A percentile compares a stretch with the other conserved stretches of the same genome.
Conservation (phyloP, 2,329 filamentous ascomycete species). For the Rhynchosporium graminicola region DNA sequence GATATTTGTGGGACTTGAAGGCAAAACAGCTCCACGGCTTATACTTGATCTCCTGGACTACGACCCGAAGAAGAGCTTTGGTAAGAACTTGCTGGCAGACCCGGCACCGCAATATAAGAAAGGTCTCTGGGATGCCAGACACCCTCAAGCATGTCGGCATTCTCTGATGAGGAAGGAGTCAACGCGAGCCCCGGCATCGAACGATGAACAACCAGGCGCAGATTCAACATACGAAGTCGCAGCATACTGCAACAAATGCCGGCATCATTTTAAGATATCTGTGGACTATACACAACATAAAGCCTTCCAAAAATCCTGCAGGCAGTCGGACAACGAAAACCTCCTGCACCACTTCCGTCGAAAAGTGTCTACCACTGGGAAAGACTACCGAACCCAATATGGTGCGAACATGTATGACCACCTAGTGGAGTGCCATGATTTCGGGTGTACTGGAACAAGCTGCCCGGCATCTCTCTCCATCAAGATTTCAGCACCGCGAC, state of each 20-base stretch:
- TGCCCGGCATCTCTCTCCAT: slow-evolving; percentile 58
- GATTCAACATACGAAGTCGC: slow-evolving; percentile 56
- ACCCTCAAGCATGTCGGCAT: slow-evolving; percentile 52
- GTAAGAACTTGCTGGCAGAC: slow-evolving; percentile 55
- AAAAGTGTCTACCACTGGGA: slow-evolving; percentile 43
- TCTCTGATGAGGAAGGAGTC: slow-evolving; percentile 59
- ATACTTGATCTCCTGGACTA: slow-evolving; percentile 48
- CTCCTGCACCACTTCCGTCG: slow-evolving; percentile 63
- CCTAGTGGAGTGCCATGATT: slow-evolving; percentile 48
- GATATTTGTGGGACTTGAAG: slow-evolving; percentile 39
- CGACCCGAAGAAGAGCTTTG: slow-evolving; percentile 40
- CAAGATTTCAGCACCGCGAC: slow-evolving; percentile 52
- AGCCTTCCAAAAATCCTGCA: slow-evolving; percentile 35
- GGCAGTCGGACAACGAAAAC: slow-evolving; percentile 45
- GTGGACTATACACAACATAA: slow-evolving; percentile 52
- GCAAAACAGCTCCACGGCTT: slow-evolving; percentile 53
- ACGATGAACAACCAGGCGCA: slow-evolving; percentile 43
- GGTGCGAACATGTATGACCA: slow-evolving; percentile 35
- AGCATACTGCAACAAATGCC: slow-evolving; percentile 61
- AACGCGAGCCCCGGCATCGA: slow-evolving; percentile 46
- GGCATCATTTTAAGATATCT: slow-evolving; percentile 60
- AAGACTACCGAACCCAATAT: slow-evolving; percentile 36
- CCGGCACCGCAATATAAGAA: slow-evolving; percentile 53
- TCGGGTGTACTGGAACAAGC: slow-evolving; percentile 58
- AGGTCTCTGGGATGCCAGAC: slow-evolving; percentile 23